Conservation (phyloP, 768 basidiomycete species). For the Suillus spraguei region DNA sequence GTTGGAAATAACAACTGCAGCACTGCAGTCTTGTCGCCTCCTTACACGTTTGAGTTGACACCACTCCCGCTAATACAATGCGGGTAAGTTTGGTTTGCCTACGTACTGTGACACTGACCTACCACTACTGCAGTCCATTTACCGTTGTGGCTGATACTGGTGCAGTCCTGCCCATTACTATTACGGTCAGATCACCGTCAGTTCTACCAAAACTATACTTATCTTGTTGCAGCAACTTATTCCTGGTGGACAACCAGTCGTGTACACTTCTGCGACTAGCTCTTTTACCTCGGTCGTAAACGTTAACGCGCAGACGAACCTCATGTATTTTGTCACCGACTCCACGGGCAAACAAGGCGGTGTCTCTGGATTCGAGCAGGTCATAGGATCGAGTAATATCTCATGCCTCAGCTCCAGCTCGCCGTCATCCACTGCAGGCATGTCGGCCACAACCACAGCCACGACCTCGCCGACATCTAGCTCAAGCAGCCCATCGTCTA, state of each 20-base stretch:
- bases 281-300: constrained; percentile 56
- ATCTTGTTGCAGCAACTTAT: constrained; percentile 51
- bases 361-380: constrained; percentile 49
- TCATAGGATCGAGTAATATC: constrained; percentile 47
- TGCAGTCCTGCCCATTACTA: constrained; percentile 56
- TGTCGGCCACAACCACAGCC: not conserved
- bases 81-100: constrained; percentile 40
- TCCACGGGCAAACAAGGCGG: constrained; percentile 56
- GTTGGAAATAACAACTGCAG: constrained; percentile 47
- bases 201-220: not conserved
- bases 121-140: constrained; percentile 41
- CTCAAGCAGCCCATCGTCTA: constrained; percentile 7
- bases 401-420: constrained; percentile 56
- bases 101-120: constrained; percentile 13
- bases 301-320: constrained; percentile 55
- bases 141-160: constrained; percentile 43
- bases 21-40: constrained; percentile 43
- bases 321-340: constrained; percentile 61
- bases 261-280: constrained; percentile 38
- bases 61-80: constrained; percentile 59
- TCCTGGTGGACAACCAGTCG: constrained; percentile 59
- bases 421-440: constrained; percentile 48
- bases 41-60: constrained; percentile 50
- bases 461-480: constrained; percentile 18
- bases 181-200: constrained; percentile 41